A percentile compares a stretch with the other conserved stretches of the same genome.
Evolutionary conservation across 1,284 basidiomycete species (phyloP).

Genomic region (Athelia sp.): DNA sequence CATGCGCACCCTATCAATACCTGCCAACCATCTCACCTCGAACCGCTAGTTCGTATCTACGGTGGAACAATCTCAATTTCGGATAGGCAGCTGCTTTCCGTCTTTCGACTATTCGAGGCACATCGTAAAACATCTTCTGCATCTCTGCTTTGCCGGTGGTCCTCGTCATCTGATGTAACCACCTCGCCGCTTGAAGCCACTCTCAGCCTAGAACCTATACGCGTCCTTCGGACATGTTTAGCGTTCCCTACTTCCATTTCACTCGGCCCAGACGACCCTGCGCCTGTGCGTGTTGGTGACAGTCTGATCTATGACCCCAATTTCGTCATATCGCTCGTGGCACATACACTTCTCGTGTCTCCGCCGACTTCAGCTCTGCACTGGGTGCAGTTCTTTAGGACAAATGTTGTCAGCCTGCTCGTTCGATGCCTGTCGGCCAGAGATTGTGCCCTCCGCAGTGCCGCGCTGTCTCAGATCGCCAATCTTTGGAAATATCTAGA

Average conservation of each 20-base stretch:
- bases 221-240: slow-evolving; percentile 71
- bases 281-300: slow-evolving; percentile 22
- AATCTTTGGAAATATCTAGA: slow-evolving; percentile 50
- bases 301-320: slow-evolving; percentile 74
- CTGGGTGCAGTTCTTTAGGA: slow-evolving; percentile 85
- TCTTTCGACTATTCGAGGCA: slow-evolving; percentile 77
- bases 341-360: slow-evolving; percentile 54
- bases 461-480: slow-evolving; percentile 51
- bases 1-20: slow-evolving; percentile 72
- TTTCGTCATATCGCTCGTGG: slow-evolving; percentile 69
- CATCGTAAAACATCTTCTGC: slow-evolving; percentile 65
- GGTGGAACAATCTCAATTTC: slow-evolving; percentile 58
- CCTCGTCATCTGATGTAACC: slow-evolving; percentile 38
- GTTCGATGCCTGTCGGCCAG: slow-evolving; percentile 73
- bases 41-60: slow-evolving; percentile 73
- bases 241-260: slow-evolving; percentile 63
- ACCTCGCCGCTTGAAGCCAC: slow-evolving; percentile 59
- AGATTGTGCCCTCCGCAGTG: slow-evolving; percentile 51
- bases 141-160: slow-evolving; percentile 61
- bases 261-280: slow-evolving; percentile 29
- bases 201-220: slow-evolving; percentile 62
- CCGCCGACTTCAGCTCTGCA: slow-evolving; percentile 57
- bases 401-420: slow-evolving; percentile 73
- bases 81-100: slow-evolving; percentile 65
- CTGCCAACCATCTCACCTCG: slow-evolving; percentile 77